Conservation (phyloP, 768 basidiomycete genomes). For the Phlebiopsis flavidoalba region DNA sequence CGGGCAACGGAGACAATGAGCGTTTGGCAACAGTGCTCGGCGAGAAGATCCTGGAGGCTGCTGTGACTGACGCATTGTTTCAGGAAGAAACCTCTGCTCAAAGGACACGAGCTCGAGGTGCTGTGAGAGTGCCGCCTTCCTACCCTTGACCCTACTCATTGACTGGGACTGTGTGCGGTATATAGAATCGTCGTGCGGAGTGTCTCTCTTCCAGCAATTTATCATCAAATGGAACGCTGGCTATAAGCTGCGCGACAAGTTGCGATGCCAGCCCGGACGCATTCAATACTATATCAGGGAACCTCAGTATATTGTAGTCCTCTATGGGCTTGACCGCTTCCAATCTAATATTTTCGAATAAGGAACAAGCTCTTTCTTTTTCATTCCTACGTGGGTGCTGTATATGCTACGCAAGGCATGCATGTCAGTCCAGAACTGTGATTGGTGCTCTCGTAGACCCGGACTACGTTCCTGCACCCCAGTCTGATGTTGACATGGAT, state of each 20-base stretch:
- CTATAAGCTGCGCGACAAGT: conserved; percentile 49
- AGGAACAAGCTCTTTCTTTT: conserved; percentile 37
- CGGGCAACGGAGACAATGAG: conserved; percentile 54
- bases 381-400: conserved; percentile 60
- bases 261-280: conserved; percentile 42
- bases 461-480: neutral
- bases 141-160: neutral
- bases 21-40: conserved; percentile 60
- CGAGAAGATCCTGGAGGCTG: conserved; percentile 43
- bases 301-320: conserved; percentile 27
- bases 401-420: conserved; percentile 54
- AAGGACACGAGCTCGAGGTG: conserved; percentile 46
- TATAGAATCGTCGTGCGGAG: conserved; percentile 22
- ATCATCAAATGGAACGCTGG: conserved; percentile 44
- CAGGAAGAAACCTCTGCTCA: conserved; percentile 31
- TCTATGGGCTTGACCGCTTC: neutral
- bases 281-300: conserved; percentile 29
- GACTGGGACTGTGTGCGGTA: too few species aligned
- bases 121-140: conserved; percentile 19
- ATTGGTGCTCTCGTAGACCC: conserved; percentile 30
- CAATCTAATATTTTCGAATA: too few species aligned
- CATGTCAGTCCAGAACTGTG: conserved; percentile 48
- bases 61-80: conserved; percentile 32
- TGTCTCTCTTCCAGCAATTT: conserved; percentile 32
- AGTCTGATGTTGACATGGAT: conserved; percentile 6